phyloP scores from a whole-genome alignment of 805 yeast genomes.

The Sporopachydermia lactativora region DNA sequence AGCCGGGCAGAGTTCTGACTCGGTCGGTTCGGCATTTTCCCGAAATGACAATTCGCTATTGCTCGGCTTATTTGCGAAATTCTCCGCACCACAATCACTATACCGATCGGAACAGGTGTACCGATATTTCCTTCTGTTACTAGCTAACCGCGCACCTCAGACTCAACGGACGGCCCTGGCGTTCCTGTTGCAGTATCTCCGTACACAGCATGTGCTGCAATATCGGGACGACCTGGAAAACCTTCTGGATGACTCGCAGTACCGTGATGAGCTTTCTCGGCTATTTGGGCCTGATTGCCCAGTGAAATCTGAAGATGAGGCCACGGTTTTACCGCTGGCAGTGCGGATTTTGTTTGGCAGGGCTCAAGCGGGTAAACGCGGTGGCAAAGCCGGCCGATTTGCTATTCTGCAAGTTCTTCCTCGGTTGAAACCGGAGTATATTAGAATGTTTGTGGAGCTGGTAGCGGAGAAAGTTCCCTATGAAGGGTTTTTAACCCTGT shows the following conservation, averaged over 20 bases:
- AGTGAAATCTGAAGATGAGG: constrained; percentile 48
- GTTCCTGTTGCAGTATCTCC: constrained; percentile 31
- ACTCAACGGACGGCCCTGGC: constrained; percentile 63
- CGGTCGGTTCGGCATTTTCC: constrained; percentile 2
- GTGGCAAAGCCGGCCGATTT: constrained; percentile 37
- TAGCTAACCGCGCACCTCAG: constrained; percentile 46
- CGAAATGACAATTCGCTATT: constrained; percentile 42
- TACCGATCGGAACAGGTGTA: constrained; percentile 39
- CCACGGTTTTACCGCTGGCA: constrained; percentile 51
- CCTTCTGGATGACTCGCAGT: constrained; percentile 67
- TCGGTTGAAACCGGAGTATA: constrained; percentile 24
- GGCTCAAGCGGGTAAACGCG: constrained; percentile 46
- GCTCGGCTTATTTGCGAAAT: constrained; percentile 46
- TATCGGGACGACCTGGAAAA: constrained; percentile 63
- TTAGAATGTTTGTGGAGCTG: constrained; percentile 45
- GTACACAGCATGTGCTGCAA: constrained; percentile 32
- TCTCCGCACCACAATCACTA: constrained; percentile 47
- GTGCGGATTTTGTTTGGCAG: constrained; percentile 76
- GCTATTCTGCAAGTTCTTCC: constrained; percentile 21
- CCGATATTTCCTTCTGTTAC: constrained; percentile 34
- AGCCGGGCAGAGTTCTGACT: constrained; percentile 15
- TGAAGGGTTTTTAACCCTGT: constrained; percentile 19
- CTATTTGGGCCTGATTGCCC: constrained; percentile 33
- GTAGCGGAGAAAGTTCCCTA: constrained; percentile 42
- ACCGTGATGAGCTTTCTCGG: constrained; percentile 70